These are phyloP conservation scores for Sclerotinia nivalis DNA, from an alignment of 2,329 filamentous ascomycete genomes.

Conservation along the genomic window DNA sequence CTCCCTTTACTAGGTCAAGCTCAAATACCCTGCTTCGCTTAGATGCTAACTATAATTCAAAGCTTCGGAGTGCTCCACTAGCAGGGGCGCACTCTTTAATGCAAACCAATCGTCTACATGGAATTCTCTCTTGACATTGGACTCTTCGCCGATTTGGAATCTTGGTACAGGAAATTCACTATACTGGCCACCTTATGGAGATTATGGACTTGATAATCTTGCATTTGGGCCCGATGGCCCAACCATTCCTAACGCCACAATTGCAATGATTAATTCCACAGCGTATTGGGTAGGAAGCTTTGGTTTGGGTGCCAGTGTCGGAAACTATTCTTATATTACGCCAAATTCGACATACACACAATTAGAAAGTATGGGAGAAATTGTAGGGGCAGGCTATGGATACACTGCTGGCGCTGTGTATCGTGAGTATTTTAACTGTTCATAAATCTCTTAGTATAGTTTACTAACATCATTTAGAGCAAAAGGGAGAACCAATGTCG, in stretches of 20 bases:
- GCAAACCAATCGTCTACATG: constrained; percentile 56
- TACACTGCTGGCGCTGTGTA: constrained; percentile 77
- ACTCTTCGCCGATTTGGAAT: constrained; percentile 53
- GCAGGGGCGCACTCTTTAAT: constrained; percentile 61
- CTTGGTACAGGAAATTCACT: constrained; percentile 8
- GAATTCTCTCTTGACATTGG: constrained; percentile 41
- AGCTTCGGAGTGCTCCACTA: constrained; percentile 54
- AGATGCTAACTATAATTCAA: constrained; percentile 27
- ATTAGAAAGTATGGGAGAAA: constrained; percentile 50
- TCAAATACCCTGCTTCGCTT: background rate
- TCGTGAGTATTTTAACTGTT: constrained; percentile 48
- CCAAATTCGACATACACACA: background rate
- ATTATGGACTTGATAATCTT: constrained; percentile 59
- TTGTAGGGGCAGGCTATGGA: constrained; percentile 63
- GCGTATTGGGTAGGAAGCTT: constrained; percentile 56
- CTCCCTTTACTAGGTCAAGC: background rate
- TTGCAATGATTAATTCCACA: constrained; percentile 55
- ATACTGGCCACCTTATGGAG: constrained; percentile 45
- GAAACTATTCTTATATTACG: constrained; percentile 52
- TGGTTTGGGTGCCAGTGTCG: constrained; percentile 57
- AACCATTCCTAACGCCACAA: constrained; percentile 45
- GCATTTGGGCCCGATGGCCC: constrained; percentile 37
- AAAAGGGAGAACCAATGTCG: constrained; percentile 52
- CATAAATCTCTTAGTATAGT: background rate
- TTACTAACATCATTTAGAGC: constrained; percentile 42